Percentiles rank a stretch among this genome's conserved stretches.
Evolutionary conservation across 73 alveolate species (phyloP).

Genomic region (Paramecium bursaria): DNA sequence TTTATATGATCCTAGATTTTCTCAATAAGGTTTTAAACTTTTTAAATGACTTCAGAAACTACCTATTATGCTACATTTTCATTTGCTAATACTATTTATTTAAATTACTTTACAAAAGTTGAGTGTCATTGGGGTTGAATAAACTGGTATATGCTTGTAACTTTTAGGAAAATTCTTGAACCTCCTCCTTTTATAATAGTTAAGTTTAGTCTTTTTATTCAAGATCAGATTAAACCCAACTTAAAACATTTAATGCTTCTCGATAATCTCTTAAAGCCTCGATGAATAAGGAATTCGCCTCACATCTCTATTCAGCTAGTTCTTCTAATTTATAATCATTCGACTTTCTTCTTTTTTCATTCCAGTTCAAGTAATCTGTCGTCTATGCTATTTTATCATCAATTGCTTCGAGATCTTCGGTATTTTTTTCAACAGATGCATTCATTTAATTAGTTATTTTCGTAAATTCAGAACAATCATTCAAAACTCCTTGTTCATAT

Average conservation of each 20-base stretch:
- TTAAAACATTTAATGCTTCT: conserved; percentile 49
- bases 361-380: conserved; percentile 53
- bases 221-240: conserved; percentile 41
- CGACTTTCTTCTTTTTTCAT: conserved; percentile 62
- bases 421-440: conserved; percentile 46
- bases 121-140: conserved; percentile 1
- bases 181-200: conserved; percentile 45
- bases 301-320: conserved; percentile 58
- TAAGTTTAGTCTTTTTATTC: conserved; percentile 5
- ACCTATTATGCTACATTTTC: conserved; percentile 19
- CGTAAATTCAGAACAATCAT: conserved; percentile 47
- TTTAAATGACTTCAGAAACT: conserved; percentile 41
- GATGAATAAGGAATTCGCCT: conserved; percentile 46
- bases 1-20: conserved; percentile 38
- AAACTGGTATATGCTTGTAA: background rate
- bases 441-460: conserved; percentile 36
- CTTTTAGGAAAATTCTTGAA: conserved; percentile 24
- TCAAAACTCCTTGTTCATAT: conserved; percentile 50
- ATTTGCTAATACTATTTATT: background rate
- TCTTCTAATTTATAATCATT: conserved; percentile 49
- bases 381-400: conserved; percentile 54
- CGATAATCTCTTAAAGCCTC: conserved; percentile 56
- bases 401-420: conserved; percentile 51
- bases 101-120: background rate
- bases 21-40: conserved; percentile 20